A percentile compares a stretch with the other conserved stretches of the same genome.
These are phyloP conservation scores for Comarum palustre DNA, from an alignment of 306 rosid genomes.

Conservation along the genomic window DNA sequence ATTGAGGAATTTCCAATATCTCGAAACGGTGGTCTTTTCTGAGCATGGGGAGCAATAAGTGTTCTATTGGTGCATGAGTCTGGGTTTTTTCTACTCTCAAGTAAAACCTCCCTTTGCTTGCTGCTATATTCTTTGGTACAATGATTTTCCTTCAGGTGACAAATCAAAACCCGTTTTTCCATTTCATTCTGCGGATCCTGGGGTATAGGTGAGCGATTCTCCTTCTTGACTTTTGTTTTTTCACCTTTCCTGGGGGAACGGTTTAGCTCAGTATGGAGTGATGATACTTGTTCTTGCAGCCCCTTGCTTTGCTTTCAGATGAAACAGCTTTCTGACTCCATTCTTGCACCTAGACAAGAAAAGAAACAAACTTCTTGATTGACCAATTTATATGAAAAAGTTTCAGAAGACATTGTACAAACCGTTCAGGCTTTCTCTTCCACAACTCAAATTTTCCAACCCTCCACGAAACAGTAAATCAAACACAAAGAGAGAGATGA, in stretches of 20 bases:
- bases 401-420: not conserved
- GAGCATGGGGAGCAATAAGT: constrained; percentile 27
- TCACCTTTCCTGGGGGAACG: constrained; percentile 37
- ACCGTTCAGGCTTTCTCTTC: not conserved
- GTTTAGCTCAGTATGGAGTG: constrained; percentile 42
- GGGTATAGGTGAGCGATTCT: constrained; percentile 18
- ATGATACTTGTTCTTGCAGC: constrained; percentile 42
- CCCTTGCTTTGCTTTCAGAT: constrained; percentile 47
- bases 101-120: constrained; percentile 36
- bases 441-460: not conserved
- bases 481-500: not conserved
- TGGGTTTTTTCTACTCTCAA: constrained; percentile 40
- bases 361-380: not conserved
- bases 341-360: constrained; percentile 64
- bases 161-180: constrained; percentile 76
- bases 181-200: constrained; percentile 49
- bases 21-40: constrained; percentile 46
- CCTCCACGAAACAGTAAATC: not conserved
- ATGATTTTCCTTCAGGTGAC: constrained; percentile 57
- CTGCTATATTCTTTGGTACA: constrained; percentile 26
- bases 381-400: not conserved
- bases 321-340: constrained; percentile 73
- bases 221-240: constrained; percentile 14
- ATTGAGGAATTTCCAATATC: constrained; percentile 64
- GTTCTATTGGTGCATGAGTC: constrained; percentile 15